These are phyloP conservation scores for Vitis vinifera DNA, from an alignment of 164 flowering plant genomes.

Conservation along the genomic window ASM3070453v1 NC_081819.1:18269501-18270000, in stretches of 20 bases:
- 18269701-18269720: conserved; percentile 62
- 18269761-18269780: conserved; percentile 53
- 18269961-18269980: conserved; percentile 74
- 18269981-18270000: conserved; percentile 29
- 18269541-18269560: conserved; percentile 39
- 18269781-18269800: conserved; percentile 77
- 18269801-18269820: conserved; percentile 59
- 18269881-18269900: conserved; percentile 38
- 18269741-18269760: conserved; percentile 23
- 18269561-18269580: conserved; percentile 51
- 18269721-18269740: conserved; percentile 33
- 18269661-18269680: conserved; percentile 69
- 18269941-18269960: conserved; percentile 34
- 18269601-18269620: conserved; percentile 88
- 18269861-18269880: conserved; percentile 61
- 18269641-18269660: conserved; percentile 56
- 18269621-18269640: conserved; percentile 70
- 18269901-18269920: conserved; percentile 27
- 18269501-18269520: conserved; percentile 76
- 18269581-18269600: conserved; percentile 67
- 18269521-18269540: conserved; percentile 73
- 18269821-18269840: conserved; percentile 64
- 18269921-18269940: conserved; percentile 31
- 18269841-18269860: conserved; percentile 46
- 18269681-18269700: conserved; percentile 83